phyloP scores from a whole-genome alignment of 2,329 filamentous ascomycete genomes.

The Xylaria sp. region DNA sequence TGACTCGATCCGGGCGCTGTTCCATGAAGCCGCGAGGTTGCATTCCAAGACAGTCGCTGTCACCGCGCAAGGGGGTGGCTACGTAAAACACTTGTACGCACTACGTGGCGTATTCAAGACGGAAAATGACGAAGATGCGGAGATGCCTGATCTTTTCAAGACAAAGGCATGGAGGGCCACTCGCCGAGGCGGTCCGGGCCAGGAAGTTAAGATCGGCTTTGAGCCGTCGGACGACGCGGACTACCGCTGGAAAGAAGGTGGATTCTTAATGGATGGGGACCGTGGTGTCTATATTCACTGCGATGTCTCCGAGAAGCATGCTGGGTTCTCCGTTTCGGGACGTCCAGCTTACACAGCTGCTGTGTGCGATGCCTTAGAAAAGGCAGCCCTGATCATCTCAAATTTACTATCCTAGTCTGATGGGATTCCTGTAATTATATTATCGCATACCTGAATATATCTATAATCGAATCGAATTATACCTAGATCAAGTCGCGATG shows the following conservation, averaged over 20 bases:
- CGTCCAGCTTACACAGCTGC: background rate
- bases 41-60: constrained; percentile 6
- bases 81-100: constrained; percentile 15
- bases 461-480: no score
- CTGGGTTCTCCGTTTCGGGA: background rate
- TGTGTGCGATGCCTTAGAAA: background rate
- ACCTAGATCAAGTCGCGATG: no score
- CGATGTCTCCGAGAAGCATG: constrained; percentile 3
- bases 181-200: constrained; percentile 13
- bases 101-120: constrained; percentile 1
- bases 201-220: constrained; percentile 21
- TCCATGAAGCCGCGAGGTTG: constrained; percentile 4
- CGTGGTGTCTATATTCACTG: constrained; percentile 19
- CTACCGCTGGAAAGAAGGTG: constrained; percentile 13
- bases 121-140: background rate
- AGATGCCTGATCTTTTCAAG: constrained; percentile 9
- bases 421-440: background rate
- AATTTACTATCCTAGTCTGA: background rate
- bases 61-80: constrained; percentile 6
- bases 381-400: background rate
- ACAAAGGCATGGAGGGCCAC: constrained; percentile 16
- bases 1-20: background rate
- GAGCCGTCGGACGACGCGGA: constrained; percentile 6
- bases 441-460: background rate
- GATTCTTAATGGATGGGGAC: constrained; percentile 15